Base-by-base conservation (phyloP, 306 rosid genomes). In the Prinsepia uniflora region DNA sequence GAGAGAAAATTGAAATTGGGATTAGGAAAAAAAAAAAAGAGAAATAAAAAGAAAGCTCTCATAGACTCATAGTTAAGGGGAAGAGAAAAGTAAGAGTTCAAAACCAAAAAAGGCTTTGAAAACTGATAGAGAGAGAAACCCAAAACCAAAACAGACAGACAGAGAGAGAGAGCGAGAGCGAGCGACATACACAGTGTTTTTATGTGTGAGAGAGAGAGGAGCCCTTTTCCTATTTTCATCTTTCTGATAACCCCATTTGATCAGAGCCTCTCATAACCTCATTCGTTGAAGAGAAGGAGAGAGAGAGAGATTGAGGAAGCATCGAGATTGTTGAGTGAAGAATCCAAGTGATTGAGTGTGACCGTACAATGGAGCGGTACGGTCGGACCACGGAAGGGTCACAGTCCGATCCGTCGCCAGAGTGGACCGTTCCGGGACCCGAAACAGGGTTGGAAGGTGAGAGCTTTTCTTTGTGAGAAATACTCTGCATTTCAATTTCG, bases 291-390 rank as follows among this genome's bases (percentile, higher is more conserved):
- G 20, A 2, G 63, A 24, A 3, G 7, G 42, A 58, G 42, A 39
- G 45, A 49, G 63, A 62, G 20, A 40, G 18, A 60, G 55, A 53
- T 81, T 75, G 58, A 57, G 7, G 61, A 20, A 42, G 67, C 63
- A 56, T 68, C 68, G 6, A 5, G 59, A 17, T 73, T 72, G 9
- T 66, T 8, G 9, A 46, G 71, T 70, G 80, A 41, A 74, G 39
- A 63, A 77, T 63, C 81, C 14, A 14, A 76, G 78, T 30, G 36
- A 57, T 50, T 68, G 71, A 56, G 34, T 70, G 69, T 58, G 86
- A 71, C 88, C 91, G 90, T 87, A 85, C 91, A 80, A 95, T 95
- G 99, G 97, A 87, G 74, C 81, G 90, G 85, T 87, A 87, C 86
- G 96, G 96, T 67, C 88, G 87, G 68, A 70, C 78, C 58, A 70